These are phyloP conservation scores for Lasiodiplodia gonubiensis DNA, from an alignment of 2,329 filamentous ascomycete genomes.

Conservation along the genomic window DNA sequence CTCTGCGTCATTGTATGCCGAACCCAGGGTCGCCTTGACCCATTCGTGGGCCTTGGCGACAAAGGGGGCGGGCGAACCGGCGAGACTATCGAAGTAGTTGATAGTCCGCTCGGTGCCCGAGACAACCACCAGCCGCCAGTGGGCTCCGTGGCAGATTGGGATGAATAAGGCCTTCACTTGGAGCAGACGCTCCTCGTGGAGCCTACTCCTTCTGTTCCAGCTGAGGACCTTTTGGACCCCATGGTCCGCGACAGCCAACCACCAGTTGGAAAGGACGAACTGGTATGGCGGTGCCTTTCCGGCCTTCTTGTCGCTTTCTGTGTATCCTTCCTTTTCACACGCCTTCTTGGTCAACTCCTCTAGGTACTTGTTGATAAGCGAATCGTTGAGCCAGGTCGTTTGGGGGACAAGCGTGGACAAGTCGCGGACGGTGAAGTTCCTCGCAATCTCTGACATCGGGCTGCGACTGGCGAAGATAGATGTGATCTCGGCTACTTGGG, in stretches of 20 bases:
- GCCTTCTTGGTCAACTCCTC: conserved; percentile 64
- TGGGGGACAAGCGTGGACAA: not conserved
- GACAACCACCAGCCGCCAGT: conserved; percentile 77
- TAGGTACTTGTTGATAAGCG: conserved; percentile 72
- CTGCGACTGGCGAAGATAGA: not conserved
- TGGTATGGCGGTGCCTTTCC: conserved; percentile 66
- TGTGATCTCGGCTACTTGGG: not conserved
- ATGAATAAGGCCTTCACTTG: conserved; percentile 71
- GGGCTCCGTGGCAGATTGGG: conserved; percentile 67
- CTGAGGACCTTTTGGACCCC: conserved; percentile 58
- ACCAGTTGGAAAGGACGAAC: conserved; percentile 66
- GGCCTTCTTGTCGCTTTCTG: conserved; percentile 60
- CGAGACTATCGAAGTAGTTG: conserved; percentile 73
- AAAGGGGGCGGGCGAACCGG: conserved; percentile 46
- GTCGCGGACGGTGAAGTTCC: not conserved
- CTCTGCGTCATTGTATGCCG: conserved; percentile 61
- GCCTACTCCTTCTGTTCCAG: conserved; percentile 52
- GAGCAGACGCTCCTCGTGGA: conserved; percentile 53
- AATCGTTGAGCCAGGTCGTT: conserved; percentile 74
- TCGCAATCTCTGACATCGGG: not conserved
- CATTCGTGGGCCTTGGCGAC: conserved; percentile 29
- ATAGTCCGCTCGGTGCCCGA: conserved; percentile 65
- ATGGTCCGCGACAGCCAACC: conserved; percentile 48
- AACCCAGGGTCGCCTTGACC: conserved; percentile 62
- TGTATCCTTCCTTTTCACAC: conserved; percentile 61